Base-by-base conservation (phyloP, 345 rosid genomes). In the Murraya paniculata region DNA sequence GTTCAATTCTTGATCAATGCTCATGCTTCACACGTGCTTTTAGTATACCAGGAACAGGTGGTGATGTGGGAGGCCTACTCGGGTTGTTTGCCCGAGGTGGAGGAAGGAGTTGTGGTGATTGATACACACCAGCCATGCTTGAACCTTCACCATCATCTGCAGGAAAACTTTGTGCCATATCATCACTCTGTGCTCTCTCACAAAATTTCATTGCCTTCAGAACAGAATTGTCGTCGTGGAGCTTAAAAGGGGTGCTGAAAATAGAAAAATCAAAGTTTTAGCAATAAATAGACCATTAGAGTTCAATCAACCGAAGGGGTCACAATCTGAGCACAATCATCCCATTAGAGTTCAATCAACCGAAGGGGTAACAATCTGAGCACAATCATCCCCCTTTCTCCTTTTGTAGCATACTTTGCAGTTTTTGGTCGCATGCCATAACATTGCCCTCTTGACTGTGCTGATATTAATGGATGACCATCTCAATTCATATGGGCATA, bases 221-320 rank as follows among this genome's bases (percentile, higher is more conserved):
- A 66, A 97, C 98, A 80, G 91, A 97, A 50, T 94, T 94, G 83
- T 97, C 99, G 59, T 97, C 99, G 30, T 94, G 99, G 76, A 97
- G 98, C 89, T 94, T 98, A 73, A 97, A 97, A 1, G 99, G 98
- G n/a, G 99, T 94, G 86, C 99, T 97, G 87, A 83, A 88, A 75
- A 61, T 57, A 75, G 41, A 41, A 27, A 31, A 77, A 36, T 18
- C 24, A 68, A 65, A 24, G 64, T 27, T 69, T 55, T 7, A 38
- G 75, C 1, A 14, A 33, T 22, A 19, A 28, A 48, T 5, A 64
- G 55, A 36, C 48, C 64, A n/a, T 28, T 71, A 18, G 58, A 76
- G 48, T 3, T 21, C 0, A 11, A 25, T 60, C 6, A 59, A 45
- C 56, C 68, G 36, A 19, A 27, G 25, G 33, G 24, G 18, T 18